Conservation (phyloP, 1,139 yeast species). For the Yamadazyma atlantica region DNA sequence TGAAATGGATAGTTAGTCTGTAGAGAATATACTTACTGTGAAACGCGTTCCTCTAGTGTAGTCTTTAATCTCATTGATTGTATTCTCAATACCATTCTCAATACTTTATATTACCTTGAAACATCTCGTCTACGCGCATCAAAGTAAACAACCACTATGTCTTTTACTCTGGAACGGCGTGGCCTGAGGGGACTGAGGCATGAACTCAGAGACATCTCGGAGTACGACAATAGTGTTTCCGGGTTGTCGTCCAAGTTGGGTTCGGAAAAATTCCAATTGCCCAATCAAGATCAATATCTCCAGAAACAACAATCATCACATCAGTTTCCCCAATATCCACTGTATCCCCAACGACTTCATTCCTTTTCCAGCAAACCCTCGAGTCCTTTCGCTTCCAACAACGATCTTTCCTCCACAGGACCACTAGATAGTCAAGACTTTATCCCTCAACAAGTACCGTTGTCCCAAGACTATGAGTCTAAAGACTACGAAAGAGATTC, state of each 20-base stretch:
- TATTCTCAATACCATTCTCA: too few species aligned
- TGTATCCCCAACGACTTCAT: background rate
- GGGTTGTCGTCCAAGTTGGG: slow-evolving; percentile 1
- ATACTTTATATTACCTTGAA: too few species aligned
- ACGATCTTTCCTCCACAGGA: slow-evolving; percentile 12
- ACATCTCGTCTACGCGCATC: slow-evolving; percentile 1
- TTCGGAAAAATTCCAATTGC: background rate
- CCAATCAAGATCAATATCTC: background rate
- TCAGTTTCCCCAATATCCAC: background rate
- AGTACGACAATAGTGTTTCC: slow-evolving; percentile 1
- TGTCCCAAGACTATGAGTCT: background rate
- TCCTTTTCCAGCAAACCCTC: slow-evolving; percentile 16
- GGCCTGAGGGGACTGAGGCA: background rate
- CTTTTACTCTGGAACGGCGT: background rate
- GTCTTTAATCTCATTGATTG: too few species aligned
- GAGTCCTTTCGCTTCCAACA: slow-evolving; percentile 34
- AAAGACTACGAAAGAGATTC: too few species aligned
- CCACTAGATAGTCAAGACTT: background rate
- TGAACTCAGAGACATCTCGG: slow-evolving; percentile 1
- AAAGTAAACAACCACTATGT: slow-evolving; percentile 1
- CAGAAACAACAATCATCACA: background rate
- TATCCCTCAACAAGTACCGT: background rate
- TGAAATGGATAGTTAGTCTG: slow-evolving; percentile 13
- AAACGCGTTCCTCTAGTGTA: background rate
- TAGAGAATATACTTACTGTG: background rate